Evolutionary conservation across 352 stramenopile species (phyloP).

Genomic region (Heterotrichella gracilis): DNA sequence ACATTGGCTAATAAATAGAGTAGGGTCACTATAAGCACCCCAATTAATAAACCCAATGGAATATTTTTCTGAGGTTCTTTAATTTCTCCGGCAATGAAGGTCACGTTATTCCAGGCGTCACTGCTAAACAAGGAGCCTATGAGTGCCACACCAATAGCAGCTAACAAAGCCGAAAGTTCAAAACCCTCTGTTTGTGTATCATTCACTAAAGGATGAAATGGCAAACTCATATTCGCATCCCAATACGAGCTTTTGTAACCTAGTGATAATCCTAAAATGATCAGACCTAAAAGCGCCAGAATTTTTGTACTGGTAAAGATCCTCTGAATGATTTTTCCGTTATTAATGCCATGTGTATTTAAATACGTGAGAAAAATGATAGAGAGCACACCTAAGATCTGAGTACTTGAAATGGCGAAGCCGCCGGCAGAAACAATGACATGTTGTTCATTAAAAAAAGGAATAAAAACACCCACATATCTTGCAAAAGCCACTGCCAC

Average conservation of each 20-base stretch:
- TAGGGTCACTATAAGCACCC: not conserved
- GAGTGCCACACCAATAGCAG: not conserved
- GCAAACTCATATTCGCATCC: not conserved
- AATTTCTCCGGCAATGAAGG: not conserved
- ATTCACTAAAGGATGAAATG: not conserved
- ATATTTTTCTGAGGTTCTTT: conserved; percentile 8
- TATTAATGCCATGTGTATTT: not conserved
- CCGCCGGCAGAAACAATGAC: not conserved
- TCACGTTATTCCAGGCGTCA: not conserved
- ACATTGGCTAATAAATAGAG: not conserved
- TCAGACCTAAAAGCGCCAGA: not conserved
- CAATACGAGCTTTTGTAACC: not conserved
- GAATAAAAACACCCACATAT: not conserved
- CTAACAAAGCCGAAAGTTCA: not conserved
- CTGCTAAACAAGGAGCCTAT: not conserved
- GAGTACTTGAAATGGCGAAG: not conserved
- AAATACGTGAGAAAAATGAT: not conserved
- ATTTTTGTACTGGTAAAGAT: not conserved
- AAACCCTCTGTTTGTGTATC: not conserved
- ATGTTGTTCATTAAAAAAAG: not conserved
- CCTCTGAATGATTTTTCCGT: not conserved
- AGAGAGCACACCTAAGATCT: not conserved
- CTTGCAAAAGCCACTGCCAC: not conserved
- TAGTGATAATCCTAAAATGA: not conserved
- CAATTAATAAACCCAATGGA: not conserved